Conservation (phyloP, 768 basidiomycete genomes). For the Suillus subalutaceus region DNA sequence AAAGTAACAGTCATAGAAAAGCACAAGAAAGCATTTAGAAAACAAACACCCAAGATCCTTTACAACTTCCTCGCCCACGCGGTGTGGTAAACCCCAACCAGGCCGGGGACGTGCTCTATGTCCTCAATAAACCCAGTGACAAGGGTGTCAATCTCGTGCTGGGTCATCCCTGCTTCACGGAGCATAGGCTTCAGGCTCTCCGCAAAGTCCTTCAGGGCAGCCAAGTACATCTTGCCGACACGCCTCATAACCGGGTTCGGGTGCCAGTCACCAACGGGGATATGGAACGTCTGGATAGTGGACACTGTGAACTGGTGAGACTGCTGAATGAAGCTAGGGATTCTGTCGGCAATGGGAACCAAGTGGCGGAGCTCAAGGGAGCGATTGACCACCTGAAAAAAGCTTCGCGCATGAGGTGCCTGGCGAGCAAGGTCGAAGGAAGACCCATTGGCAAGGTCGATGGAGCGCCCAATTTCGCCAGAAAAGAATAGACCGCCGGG, state of each 20-base stretch:
- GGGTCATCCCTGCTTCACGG: slow-evolving; percentile 35
- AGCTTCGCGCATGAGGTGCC: slow-evolving; percentile 29
- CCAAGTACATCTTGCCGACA: slow-evolving; percentile 48
- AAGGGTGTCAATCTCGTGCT: slow-evolving; percentile 41
- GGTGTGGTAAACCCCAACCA: slow-evolving; percentile 51
- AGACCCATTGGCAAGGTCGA: slow-evolving; percentile 41
- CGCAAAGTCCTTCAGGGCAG: slow-evolving; percentile 44
- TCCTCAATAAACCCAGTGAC: slow-evolving; percentile 49
- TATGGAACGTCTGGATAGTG: slow-evolving; percentile 32
- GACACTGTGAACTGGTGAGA: slow-evolving; percentile 47
- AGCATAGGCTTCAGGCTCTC: slow-evolving; percentile 54
- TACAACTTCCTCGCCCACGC: slow-evolving; percentile 46
- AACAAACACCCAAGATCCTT: not conserved
- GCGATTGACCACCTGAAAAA: slow-evolving; percentile 45
- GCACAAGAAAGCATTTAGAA: slow-evolving; percentile 5
- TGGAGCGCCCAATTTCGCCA: slow-evolving; percentile 57
- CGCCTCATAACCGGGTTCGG: slow-evolving; percentile 23
- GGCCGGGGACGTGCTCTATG: slow-evolving; percentile 45
- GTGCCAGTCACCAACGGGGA: slow-evolving; percentile 65
- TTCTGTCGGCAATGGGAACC: slow-evolving; percentile 35
- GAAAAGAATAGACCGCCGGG: slow-evolving; percentile 74
- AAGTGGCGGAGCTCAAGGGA: slow-evolving; percentile 42
- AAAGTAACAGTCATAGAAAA: not conserved
- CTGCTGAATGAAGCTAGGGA: slow-evolving; percentile 41
- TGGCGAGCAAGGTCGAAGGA: slow-evolving; percentile 27